Percentiles rank a stretch among this genome's conserved stretches.
Conservation (phyloP, 352 stramenopile species). For the Bremia lactucae region DNA sequence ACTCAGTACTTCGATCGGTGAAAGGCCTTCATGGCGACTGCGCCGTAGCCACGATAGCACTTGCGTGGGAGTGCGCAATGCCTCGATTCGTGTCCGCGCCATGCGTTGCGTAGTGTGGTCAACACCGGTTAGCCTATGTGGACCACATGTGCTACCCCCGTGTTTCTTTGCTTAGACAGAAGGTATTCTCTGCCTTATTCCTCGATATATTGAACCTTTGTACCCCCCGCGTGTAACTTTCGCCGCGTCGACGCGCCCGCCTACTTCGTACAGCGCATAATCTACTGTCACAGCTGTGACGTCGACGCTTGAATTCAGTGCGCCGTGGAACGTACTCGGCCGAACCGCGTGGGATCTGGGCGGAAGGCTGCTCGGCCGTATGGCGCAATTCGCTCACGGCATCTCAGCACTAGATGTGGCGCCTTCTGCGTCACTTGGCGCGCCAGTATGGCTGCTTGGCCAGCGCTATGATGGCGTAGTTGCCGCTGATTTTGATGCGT, state of each 20-base stretch:
- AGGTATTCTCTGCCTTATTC: slow-evolving; percentile 4
- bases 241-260: neutral
- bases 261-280: slow-evolving; percentile 7
- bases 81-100: slow-evolving; percentile 5
- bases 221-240: slow-evolving; percentile 3
- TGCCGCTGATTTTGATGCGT: slow-evolving; percentile 33
- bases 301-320: slow-evolving; percentile 8
- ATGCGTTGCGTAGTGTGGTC: slow-evolving; percentile 3
- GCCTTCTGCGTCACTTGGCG: slow-evolving; percentile 17
- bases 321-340: slow-evolving; percentile 17
- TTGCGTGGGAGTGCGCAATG: slow-evolving; percentile 3
- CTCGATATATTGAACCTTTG: slow-evolving; percentile 1
- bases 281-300: slow-evolving; percentile 1
- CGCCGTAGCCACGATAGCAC: slow-evolving; percentile 31
- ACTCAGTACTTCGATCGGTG: slow-evolving; percentile 19
- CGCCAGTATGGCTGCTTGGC: slow-evolving; percentile 44
- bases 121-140: neutral
- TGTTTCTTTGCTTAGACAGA: neutral
- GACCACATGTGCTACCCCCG: neutral
- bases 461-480: slow-evolving; percentile 23
- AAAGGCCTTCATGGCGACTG: slow-evolving; percentile 20
- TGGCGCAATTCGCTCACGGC: slow-evolving; percentile 77
- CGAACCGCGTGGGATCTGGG: slow-evolving; percentile 26
- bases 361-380: slow-evolving; percentile 35
- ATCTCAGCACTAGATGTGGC: slow-evolving; percentile 62